phyloP scores from a whole-genome alignment of 495 filamentous ascomycete genomes.

The Mytilinidion resinicola region DNA sequence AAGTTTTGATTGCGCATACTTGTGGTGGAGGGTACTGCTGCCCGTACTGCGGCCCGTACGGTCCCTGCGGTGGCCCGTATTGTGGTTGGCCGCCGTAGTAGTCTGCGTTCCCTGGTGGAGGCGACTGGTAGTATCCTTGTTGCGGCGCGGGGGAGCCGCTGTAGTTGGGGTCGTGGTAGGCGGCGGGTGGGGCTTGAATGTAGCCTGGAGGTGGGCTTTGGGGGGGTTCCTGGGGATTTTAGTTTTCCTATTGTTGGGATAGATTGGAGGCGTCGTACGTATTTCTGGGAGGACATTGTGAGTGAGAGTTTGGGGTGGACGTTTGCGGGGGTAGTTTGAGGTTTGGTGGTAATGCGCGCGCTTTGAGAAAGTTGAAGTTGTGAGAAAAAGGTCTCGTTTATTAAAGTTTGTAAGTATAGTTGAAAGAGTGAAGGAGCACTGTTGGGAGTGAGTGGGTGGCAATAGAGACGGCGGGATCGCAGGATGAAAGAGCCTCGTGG shows the following conservation, averaged over 20 bases:
- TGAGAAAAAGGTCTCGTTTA: not conserved
- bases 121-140: conserved; percentile 12
- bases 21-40: not conserved
- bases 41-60: conserved; percentile 17
- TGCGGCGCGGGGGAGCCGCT: conserved; percentile 11
- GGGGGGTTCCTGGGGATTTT: conserved; percentile 7
- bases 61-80: conserved; percentile 36
- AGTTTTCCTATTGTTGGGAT: too few species aligned
- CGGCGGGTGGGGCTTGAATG: conserved; percentile 13
- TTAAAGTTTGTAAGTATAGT: not conserved
- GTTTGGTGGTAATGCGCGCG: not conserved
- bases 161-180: conserved; percentile 12
- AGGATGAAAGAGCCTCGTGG: too few species aligned
- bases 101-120: not conserved
- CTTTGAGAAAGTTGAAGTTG: not conserved
- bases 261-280: not conserved
- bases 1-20: not conserved
- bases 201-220: conserved; percentile 14
- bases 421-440: not conserved
- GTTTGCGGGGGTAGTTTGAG: not conserved
- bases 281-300: conserved; percentile 6
- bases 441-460: too few species aligned
- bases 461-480: too few species aligned
- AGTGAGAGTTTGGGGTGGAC: not conserved
- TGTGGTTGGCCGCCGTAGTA: conserved; percentile 16